Evolutionary conservation across 768 basidiomycete genomes (phyloP).

Genomic region (Neoboletus magnificus): DNA sequence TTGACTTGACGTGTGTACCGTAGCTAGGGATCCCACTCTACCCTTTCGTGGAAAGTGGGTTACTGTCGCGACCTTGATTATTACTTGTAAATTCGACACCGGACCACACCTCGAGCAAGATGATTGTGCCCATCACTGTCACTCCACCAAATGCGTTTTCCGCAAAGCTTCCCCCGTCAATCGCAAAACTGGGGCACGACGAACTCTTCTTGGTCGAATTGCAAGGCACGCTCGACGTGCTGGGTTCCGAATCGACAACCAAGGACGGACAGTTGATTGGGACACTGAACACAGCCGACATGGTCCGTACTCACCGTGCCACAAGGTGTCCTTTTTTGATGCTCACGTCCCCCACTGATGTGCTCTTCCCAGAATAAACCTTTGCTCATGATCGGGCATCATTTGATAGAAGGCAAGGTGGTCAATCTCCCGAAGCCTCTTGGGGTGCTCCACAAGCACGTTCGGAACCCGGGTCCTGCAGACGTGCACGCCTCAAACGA

Average conservation of each 20-base stretch:
- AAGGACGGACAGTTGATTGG: constrained; percentile 75
- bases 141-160: constrained; percentile 34
- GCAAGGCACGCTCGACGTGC: constrained; percentile 78
- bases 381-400: constrained; percentile 80
- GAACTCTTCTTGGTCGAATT: constrained; percentile 84
- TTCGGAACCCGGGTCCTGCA: not conserved
- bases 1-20: not conserved
- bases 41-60: not conserved
- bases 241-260: constrained; percentile 47
- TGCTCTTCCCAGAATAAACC: constrained; percentile 54
- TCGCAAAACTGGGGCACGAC: constrained; percentile 73
- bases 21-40: not conserved
- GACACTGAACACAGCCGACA: constrained; percentile 62
- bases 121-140: constrained; percentile 63
- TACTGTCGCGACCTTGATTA: too few species aligned
- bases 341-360: constrained; percentile 2
- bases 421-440: constrained; percentile 73
- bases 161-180: constrained; percentile 52
- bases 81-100: not conserved
- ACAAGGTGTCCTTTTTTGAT: not conserved
- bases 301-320: constrained; percentile 40
- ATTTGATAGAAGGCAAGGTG: constrained; percentile 87
- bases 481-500: not conserved
- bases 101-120: constrained; percentile 23
- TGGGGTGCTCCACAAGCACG: constrained; percentile 58